Evolutionary conservation across 495 filamentous ascomycete genomes (phyloP), one percentile per base, ranked within the genome.

Genomic region (Aspergillus incahuasiensis): DNA sequence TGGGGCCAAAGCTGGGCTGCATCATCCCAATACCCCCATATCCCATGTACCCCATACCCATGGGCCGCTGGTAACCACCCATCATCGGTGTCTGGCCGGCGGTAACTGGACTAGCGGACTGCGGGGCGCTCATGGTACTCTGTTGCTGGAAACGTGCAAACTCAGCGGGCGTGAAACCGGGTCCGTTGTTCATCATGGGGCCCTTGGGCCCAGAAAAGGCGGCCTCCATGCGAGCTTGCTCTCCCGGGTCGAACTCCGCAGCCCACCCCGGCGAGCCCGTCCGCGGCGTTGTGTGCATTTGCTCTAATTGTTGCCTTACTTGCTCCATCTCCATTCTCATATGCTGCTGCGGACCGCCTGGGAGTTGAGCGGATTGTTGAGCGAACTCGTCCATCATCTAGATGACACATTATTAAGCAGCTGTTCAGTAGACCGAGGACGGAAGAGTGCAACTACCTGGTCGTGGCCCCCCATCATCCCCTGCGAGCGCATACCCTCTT

Each of bases 321-420:
- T 85, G 82, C 55, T 88, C 86, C 80, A 90, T 86, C 13, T 82
- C 82, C 62, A 90, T 50, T 15, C 48, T 39, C 18, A 50, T 39
- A 88, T 55, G 77, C 20, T 50, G 82, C 61, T 75, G 78, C 25
- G 73, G 69, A 28, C 69, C 76, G 48, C 78, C 79, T 18, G 82
- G 76, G 32, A 86, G 53, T 60, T 84, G 81, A 24, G 73, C 78
- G 34, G 79, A 77, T 69, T 92, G 85, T 68, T 91, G 87, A 65
- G 95, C 77, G 73, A 96, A 98, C 35, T 91, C 86, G 65, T 96
- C 88, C 86, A 97, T 89, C 86, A 92, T 91, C 88, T 95, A 57
- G 16, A 53, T 32, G 25, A 13, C 35, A 41, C 18, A 42, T 60
- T 53, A 60, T 55, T 52, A 48, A 41, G 40, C 39, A 52, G 15